Evolutionary conservation across 2,329 filamentous ascomycete genomes (phyloP).

Genomic region (Onygenales sp.): DNA sequence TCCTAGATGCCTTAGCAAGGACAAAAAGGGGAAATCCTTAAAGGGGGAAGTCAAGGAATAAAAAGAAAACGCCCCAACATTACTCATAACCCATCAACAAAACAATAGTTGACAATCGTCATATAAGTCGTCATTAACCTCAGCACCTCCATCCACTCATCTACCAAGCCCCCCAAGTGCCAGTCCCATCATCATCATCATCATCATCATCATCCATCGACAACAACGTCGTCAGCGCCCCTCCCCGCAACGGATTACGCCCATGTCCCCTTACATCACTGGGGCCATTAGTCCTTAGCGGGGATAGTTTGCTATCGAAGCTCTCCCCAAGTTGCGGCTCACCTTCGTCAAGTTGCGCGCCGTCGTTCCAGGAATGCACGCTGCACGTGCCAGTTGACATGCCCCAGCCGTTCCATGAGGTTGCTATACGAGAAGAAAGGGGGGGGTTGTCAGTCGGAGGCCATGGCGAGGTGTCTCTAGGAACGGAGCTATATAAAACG

Average conservation of each 20-base stretch:
- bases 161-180: neutral
- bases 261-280: neutral
- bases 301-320: constrained; percentile 8
- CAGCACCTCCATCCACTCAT: no score
- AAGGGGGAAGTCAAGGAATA: no score
- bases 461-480: neutral
- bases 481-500: constrained; percentile 17
- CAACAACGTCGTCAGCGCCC: neutral
- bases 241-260: neutral
- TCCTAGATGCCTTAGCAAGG: no score
- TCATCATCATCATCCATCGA: neutral
- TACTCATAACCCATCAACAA: no score
- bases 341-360: constrained; percentile 9
- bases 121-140: no score
- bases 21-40: no score
- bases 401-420: constrained; percentile 71
- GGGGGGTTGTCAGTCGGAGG: constrained; percentile 32
- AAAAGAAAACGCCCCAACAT: no score
- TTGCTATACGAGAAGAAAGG: constrained; percentile 47
- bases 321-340: constrained; percentile 6
- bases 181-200: neutral
- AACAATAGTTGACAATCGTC: no score
- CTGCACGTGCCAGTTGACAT: constrained; percentile 66
- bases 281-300: neutral
- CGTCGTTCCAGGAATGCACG: constrained; percentile 67